A percentile compares a stretch with the other conserved stretches of the same genome.
phyloP scores from a whole-genome alignment of 164 flowering plant genomes.

The Protea cynaroides region DNA sequence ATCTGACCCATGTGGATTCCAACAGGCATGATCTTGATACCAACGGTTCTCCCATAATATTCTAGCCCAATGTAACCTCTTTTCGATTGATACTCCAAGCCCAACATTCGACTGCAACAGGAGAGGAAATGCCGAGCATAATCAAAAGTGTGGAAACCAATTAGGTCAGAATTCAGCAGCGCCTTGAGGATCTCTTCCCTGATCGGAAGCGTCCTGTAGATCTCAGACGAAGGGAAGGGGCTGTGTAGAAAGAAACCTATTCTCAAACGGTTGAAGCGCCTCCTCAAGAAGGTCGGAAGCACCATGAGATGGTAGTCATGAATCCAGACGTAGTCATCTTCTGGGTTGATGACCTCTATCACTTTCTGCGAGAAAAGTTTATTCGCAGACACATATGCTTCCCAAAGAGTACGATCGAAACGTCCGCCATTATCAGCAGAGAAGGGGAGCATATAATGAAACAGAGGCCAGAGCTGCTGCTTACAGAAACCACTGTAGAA shows the following conservation, averaged over 20 bases:
- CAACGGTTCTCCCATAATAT: constrained; percentile 68
- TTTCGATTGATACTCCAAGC: constrained; percentile 73
- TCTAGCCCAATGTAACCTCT: constrained; percentile 76
- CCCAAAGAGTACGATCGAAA: constrained; percentile 68
- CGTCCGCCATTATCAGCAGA: constrained; percentile 54
- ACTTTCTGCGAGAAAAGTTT: constrained; percentile 68
- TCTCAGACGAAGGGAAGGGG: constrained; percentile 79
- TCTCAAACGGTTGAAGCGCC: constrained; percentile 49
- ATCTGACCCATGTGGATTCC: constrained; percentile 78
- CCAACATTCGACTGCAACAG: constrained; percentile 79
- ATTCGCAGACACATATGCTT: constrained; percentile 74
- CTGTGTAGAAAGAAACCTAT: constrained; percentile 80
- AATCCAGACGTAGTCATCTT: constrained; percentile 78
- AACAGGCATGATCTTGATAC: constrained; percentile 78
- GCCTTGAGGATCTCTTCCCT: constrained; percentile 77
- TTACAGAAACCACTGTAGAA: constrained; percentile 75
- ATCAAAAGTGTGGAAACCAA: constrained; percentile 83
- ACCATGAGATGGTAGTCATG: constrained; percentile 87
- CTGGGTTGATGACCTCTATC: constrained; percentile 72
- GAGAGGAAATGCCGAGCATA: constrained; percentile 88
- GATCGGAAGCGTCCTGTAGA: constrained; percentile 71
- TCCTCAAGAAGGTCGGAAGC: constrained; percentile 64
- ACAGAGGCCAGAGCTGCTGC: constrained; percentile 73
- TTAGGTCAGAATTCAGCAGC: constrained; percentile 54
- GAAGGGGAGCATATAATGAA: constrained; percentile 77